These are phyloP conservation scores for Saprolegnia parasitica DNA, from an alignment of 352 stramenopile species.

Conservation along the genomic window DNA sequence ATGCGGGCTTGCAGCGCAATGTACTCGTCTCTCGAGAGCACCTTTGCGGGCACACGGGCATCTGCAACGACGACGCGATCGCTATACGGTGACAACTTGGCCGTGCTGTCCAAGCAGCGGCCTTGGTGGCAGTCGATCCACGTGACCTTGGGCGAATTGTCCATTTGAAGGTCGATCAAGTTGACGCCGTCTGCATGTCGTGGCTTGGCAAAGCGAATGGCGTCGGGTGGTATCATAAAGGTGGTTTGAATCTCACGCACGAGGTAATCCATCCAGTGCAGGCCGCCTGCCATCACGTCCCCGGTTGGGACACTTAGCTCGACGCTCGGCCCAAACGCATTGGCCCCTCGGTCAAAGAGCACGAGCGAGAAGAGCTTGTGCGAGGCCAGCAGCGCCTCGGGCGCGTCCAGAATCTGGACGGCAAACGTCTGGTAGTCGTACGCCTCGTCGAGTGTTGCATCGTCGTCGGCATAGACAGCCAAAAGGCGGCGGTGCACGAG, in stretches of 20 bases:
- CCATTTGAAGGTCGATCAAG: slow-evolving; percentile 57
- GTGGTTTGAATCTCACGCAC: slow-evolving; percentile 35
- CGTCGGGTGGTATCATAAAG: slow-evolving; percentile 49
- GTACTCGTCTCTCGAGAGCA: slow-evolving; percentile 42
- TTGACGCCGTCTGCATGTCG: slow-evolving; percentile 60
- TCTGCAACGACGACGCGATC: slow-evolving; percentile 66
- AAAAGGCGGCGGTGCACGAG: slow-evolving; percentile 55
- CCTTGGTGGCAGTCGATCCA: slow-evolving; percentile 1
- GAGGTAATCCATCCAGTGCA: slow-evolving; percentile 36
- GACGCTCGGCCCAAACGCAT: background rate
- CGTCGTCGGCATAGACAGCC: slow-evolving; percentile 53
- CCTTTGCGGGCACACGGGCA: slow-evolving; percentile 34
- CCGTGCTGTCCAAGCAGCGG: background rate
- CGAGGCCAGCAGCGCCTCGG: slow-evolving; percentile 40
- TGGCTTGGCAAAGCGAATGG: slow-evolving; percentile 55
- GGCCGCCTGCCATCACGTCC: background rate
- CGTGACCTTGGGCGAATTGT: too few relatives aligned
- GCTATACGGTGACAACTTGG: slow-evolving; percentile 1
- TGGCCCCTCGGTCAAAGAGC: slow-evolving; percentile 51
- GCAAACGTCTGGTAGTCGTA: slow-evolving; percentile 75
- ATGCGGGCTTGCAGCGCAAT: slow-evolving; percentile 45
- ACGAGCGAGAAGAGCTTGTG: slow-evolving; percentile 65
- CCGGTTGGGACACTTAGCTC: slow-evolving; percentile 43
- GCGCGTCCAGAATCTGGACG: slow-evolving; percentile 55
- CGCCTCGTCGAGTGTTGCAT: slow-evolving; percentile 54